A percentile compares a stretch with the other conserved stretches of the same genome.
phyloP scores from a whole-genome alignment of 495 filamentous ascomycete species.

The Hypomontagnella monticulosa region DNA sequence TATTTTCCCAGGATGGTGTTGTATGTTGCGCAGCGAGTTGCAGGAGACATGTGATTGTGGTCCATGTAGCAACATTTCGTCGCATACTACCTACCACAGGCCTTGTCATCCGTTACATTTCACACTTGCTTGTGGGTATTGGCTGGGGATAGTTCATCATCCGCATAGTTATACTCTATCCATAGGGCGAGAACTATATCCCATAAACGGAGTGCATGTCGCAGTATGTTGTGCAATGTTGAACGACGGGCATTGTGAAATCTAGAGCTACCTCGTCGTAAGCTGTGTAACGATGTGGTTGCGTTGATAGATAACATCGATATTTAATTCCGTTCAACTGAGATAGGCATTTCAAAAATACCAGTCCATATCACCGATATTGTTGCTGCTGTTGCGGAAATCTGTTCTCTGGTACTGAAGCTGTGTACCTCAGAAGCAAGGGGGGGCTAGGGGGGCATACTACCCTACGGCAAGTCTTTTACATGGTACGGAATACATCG shows the following conservation, averaged over 20 bases:
- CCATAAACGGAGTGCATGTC: conserved; percentile 22
- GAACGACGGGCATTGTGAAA: conserved; percentile 4
- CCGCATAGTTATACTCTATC: conserved; percentile 8
- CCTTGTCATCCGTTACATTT: conserved; percentile 12
- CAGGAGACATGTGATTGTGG: conserved; percentile 28
- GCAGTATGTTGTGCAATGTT: conserved; percentile 29
- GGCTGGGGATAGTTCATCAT: conserved; percentile 24
- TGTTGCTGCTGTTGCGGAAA: not conserved
- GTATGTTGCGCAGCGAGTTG: conserved; percentile 24
- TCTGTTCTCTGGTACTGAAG: not conserved
- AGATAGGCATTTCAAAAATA: conserved; percentile 19
- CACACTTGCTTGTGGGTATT: conserved; percentile 14
- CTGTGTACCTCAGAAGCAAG: conserved; percentile 12
- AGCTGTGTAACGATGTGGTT: conserved; percentile 15
- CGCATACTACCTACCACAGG: not conserved
- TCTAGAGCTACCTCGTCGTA: conserved; percentile 25
- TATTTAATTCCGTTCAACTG: not conserved
- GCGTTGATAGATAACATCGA: conserved; percentile 14
- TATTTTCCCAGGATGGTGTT: conserved; percentile 5
- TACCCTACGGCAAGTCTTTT: not conserved
- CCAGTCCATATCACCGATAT: not conserved
- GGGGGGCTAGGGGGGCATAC: not conserved
- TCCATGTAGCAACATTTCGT: conserved; percentile 11
- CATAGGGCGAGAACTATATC: conserved; percentile 22
- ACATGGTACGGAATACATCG: not conserved